These are phyloP conservation scores for Xylaria cubensis DNA, from an alignment of 495 filamentous ascomycete species.

Conservation along the genomic window DNA sequence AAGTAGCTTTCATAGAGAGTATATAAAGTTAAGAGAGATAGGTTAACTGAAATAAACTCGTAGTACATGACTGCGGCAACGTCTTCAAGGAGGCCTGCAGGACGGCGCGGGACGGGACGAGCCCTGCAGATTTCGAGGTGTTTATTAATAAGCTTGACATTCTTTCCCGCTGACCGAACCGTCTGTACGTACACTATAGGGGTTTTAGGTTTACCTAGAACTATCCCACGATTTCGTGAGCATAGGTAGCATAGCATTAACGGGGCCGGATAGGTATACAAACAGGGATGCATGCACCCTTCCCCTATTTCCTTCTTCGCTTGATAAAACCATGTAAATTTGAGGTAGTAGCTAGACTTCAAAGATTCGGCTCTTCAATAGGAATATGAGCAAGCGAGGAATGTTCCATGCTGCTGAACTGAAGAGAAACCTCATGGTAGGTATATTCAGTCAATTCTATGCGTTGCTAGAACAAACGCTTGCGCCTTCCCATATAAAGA, in stretches of 20 bases:
- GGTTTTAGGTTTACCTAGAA: neutral
- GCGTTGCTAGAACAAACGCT: constrained; percentile 18
- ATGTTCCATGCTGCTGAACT: neutral
- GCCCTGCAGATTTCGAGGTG: neutral
- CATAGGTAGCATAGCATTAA: neutral
- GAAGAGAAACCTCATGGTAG: neutral
- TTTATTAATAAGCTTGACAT: neutral
- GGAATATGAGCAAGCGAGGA: neutral
- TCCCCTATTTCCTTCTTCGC: neutral
- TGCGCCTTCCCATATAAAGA: neutral
- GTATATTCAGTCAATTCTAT: constrained; percentile 17
- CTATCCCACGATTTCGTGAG: neutral
- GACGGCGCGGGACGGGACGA: neutral
- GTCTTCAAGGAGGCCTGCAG: neutral
- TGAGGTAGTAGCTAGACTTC: neutral
- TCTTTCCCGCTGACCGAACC: neutral
- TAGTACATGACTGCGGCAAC: neutral
- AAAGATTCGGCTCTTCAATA: neutral
- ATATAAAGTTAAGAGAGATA: too few relatives aligned
- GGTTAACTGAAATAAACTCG: too few relatives aligned
- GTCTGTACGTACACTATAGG: neutral
- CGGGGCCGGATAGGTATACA: neutral
- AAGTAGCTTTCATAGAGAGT: too few relatives aligned
- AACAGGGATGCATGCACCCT: neutral
- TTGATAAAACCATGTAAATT: neutral